phyloP scores from a whole-genome alignment of 2,329 filamentous ascomycete species.

The Pseudogymnoascus sp. region DNA sequence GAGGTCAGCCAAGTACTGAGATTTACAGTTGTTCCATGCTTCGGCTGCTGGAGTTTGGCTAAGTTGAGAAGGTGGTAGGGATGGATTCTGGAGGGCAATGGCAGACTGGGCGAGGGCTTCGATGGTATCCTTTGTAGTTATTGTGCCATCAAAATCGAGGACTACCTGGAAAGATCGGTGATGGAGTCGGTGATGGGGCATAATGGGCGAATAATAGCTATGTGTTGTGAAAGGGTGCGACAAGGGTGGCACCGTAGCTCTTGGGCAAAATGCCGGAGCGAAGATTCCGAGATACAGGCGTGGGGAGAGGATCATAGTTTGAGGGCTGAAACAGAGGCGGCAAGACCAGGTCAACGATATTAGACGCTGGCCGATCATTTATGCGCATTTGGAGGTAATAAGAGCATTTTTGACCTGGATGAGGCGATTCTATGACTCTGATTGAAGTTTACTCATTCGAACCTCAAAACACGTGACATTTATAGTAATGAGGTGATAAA shows the following conservation, averaged over 20 bases:
- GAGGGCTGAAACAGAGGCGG: not conserved
- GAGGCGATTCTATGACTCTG: not conserved
- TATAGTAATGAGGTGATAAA: not conserved
- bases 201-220: not conserved
- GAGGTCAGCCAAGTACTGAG: conserved; percentile 22
- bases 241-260: not conserved
- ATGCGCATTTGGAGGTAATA: not conserved
- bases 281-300: not conserved
- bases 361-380: not conserved
- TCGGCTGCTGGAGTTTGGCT: conserved; percentile 13
- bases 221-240: not conserved
- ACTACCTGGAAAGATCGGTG: not conserved
- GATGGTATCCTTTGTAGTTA: conserved; percentile 29
- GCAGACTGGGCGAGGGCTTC: conserved; percentile 19
- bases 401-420: not conserved
- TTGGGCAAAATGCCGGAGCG: not conserved
- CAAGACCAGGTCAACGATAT: not conserved
- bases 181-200: not conserved
- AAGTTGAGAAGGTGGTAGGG: conserved; percentile 15
- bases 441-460: not conserved
- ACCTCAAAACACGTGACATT: conserved; percentile 2
- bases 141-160: conserved; percentile 28
- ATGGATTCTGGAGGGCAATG: not conserved
- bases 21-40: conserved; percentile 16
- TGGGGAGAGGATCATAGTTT: not conserved